Evolutionary conservation across 1,284 basidiomycete species (phyloP), one percentile per base, ranked within the genome.

Genomic region (Sanghuangporus weigelae): DNA sequence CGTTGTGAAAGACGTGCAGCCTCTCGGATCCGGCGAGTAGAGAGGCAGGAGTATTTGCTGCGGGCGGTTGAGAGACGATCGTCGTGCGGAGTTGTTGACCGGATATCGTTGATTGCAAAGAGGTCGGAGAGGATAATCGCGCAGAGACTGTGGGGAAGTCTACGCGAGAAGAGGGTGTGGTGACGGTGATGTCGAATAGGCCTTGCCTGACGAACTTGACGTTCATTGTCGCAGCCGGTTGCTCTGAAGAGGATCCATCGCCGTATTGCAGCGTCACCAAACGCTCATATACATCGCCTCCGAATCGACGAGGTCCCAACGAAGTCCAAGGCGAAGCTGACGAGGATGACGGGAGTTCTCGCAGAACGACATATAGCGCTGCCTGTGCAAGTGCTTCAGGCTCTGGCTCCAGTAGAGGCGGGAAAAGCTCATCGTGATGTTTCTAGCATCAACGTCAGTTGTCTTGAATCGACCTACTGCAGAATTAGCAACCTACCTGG

Each of bases 371-470:
- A 69, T 81, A 95, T 10, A 96, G 78, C 0, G 89, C 94, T 0
- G 90, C 90, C 71, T 92, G 89, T 1, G 89, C 90, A 4, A 94
- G 77, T 7, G 89, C 70, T 57, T 87, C 83, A 0, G 87, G 75
- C 0, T 82, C 80, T 0, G 90, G 86, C 19, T 81, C 76, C 6
- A 77, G 69, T 1, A 85, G 68, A 0, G 82, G 77, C 4, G 90
- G 89, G 77, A 95, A 93, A 23, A 96, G 78, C 63, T 90, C 84
- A 59, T 85, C 79, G 69, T 84, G 82, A 73, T 95, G 87, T 85
- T 92, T 92, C 92, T 93, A 64, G 23, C 2, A 39, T 46, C 40
- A 39, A 3, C 55, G 48, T 48, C 26, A 26, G 48, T 19, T 66
- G 19, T 3, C 50, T 26, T 51, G 7, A 35, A 26, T 5, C 19